Evolutionary conservation across 2,329 filamentous ascomycete species (phyloP).

Genomic region (Nemania abortiva): DNA sequence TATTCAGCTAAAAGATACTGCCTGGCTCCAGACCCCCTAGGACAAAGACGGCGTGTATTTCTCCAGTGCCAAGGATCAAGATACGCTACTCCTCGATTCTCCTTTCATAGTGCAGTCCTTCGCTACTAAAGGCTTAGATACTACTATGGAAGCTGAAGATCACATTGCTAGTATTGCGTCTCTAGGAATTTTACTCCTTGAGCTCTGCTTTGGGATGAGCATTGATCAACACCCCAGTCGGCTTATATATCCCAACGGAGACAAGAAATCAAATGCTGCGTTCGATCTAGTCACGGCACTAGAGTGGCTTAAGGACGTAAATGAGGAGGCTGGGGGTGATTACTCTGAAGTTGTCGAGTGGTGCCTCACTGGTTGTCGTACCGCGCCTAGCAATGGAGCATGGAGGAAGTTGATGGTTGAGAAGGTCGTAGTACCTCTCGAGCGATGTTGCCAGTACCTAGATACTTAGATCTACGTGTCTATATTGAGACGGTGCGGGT

Average conservation of each 20-base stretch:
- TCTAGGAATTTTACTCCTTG: conserved; percentile 15
- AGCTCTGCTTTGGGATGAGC: conserved; percentile 19
- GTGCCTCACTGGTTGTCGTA: conserved; percentile 17
- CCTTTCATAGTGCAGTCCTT: conserved; percentile 12
- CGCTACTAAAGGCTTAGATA: neutral
- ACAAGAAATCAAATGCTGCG: neutral
- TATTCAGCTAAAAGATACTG: conserved; percentile 13
- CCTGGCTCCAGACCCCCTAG: conserved; percentile 11
- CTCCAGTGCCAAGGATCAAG: neutral
- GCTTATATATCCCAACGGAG: neutral
- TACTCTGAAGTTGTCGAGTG: conserved; percentile 17
- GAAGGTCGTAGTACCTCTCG: conserved; percentile 9
- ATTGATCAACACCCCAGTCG: conserved; percentile 14
- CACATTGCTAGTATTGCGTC: neutral
- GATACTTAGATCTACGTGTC: too few species aligned
- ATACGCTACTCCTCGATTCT: neutral
- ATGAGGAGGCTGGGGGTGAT: conserved; percentile 15
- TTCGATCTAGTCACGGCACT: conserved; percentile 15
- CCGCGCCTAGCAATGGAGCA: neutral
- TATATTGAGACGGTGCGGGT: too few species aligned
- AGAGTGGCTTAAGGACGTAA: conserved; percentile 19
- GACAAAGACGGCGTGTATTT: conserved; percentile 4
- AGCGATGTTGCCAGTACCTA: conserved; percentile 2
- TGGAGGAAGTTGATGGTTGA: conserved; percentile 10
- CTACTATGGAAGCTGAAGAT: neutral